Evolutionary conservation across 352 stramenopile species (phyloP), one percentile per base, ranked within the genome.

Genomic region (Phytophthora parvispora): DNA sequence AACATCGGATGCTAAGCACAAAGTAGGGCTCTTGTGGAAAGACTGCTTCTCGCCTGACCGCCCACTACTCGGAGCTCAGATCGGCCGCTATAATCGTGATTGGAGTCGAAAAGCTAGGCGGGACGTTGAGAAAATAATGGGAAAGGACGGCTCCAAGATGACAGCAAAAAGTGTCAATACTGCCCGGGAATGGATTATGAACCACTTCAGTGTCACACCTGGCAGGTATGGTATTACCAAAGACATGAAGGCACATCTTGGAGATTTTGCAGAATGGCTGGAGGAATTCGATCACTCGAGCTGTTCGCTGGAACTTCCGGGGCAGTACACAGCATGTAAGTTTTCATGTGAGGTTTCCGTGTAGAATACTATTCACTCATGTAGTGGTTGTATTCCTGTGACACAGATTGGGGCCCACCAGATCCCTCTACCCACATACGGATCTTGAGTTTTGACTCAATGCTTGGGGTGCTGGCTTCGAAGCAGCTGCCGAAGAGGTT

Each of bases 401-500:
- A 16, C 70, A 4, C 65, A 96, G 88, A 76, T 69, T 96, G 88
- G 88, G 76, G 75, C 16, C 92, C 88, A 52, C 88, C 88, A 18
- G 77, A 93, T 67, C 82, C 85, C 6, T 80, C 82, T 6, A 83
- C 58, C 15, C 86, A 96, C 48, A 63, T 87, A 16, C 64, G 80
- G 16, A 90, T 97, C 36, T 76, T 96, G 24, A 95, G 87, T 61
- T 91, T 95, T 49, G 76, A 87, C 27, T 84, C 89, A 3, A 77
- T 84, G 53, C 80, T 97, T n/a, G 82, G 83, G 5, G 88, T 97
- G 8, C 77, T 97, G 28, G 75, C 75, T 1, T 97, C 91, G 2
- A 97, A 97, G 57, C 89, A 97, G 53, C 59, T 95, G 24, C 91
- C 91, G 10, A 97, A 97, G 55, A 83, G 89, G 47, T 72, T 97